Evolutionary conservation across 805 yeast species (phyloP).

Genomic region (Metschnikowia colocasiae): DNA sequence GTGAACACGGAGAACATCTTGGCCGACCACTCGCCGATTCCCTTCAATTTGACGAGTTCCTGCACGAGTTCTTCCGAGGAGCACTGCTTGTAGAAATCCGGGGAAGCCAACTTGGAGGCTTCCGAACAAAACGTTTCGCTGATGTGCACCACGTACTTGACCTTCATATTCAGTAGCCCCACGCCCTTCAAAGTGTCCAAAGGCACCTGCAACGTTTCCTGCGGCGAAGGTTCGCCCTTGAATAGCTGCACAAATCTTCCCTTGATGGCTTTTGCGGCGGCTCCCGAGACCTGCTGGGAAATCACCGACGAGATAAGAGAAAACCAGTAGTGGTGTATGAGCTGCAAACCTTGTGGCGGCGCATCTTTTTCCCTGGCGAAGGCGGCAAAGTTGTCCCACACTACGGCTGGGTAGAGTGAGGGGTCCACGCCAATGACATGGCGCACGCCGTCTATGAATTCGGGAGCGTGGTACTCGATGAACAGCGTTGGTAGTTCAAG

Average conservation of each 20-base stretch:
- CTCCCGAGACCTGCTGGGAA: conserved; percentile 75
- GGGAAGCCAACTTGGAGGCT: conserved; percentile 27
- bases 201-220: conserved; percentile 36
- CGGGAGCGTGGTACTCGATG: conserved; percentile 29
- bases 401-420: conserved; percentile 32
- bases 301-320: conserved; percentile 44
- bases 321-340: conserved; percentile 34
- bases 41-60: conserved; percentile 55
- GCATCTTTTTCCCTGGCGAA: conserved; percentile 15
- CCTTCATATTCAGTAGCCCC: conserved; percentile 70
- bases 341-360: conserved; percentile 11
- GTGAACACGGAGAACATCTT: conserved; percentile 81
- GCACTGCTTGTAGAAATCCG: conserved; percentile 34
- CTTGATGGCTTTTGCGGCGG: conserved; percentile 70
- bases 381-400: conserved; percentile 25
- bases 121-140: conserved; percentile 49
- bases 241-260: conserved; percentile 39
- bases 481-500: conserved; percentile 27
- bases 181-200: conserved; percentile 52
- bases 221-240: conserved; percentile 48
- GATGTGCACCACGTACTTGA: conserved; percentile 55
- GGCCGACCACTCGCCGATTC: conserved; percentile 84
- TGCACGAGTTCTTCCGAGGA: conserved; percentile 45
- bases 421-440: conserved; percentile 32
- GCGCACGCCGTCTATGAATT: conserved; percentile 31